Percentiles rank a stretch among this genome's conserved stretches.
Evolutionary conservation across 75 land plant genomes (phyloP).

Genomic region (Cryptomeria japonica): DNA sequence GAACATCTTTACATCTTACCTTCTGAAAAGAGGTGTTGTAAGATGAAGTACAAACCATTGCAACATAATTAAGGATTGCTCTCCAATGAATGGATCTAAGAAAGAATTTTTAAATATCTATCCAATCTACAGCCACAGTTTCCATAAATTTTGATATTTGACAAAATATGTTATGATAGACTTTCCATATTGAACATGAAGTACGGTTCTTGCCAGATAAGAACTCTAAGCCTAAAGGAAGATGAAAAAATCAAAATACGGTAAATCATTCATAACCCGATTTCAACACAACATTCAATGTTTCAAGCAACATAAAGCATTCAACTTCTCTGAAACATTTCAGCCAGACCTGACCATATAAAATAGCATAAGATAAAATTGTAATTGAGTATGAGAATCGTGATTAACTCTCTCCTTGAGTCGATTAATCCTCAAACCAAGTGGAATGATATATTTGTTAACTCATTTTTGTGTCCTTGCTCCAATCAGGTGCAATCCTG

Average conservation of each 20-base stretch:
- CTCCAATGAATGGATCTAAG: not conserved
- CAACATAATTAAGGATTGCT: not conserved
- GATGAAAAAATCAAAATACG: too few relatives aligned
- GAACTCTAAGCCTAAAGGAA: too few relatives aligned
- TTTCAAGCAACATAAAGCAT: too few relatives aligned
- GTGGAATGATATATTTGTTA: not conserved
- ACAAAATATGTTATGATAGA: not conserved
- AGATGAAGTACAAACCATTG: not conserved
- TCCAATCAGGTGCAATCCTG: not conserved
- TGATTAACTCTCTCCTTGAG: not conserved
- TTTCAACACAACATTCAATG: too few relatives aligned
- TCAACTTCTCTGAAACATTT: too few relatives aligned
- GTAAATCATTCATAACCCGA: too few relatives aligned
- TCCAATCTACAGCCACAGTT: not conserved
- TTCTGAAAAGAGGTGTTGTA: not conserved
- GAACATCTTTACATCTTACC: not conserved
- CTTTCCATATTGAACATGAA: not conserved
- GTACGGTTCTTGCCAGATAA: too few relatives aligned
- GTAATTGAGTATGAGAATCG: not conserved
- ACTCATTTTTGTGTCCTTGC: not conserved
- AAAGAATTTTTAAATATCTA: not conserved
- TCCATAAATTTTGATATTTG: too few relatives aligned
- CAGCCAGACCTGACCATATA: too few relatives aligned
- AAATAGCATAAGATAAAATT: not conserved
- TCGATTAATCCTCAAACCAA: not conserved